Evolutionary conservation across 768 basidiomycete genomes (phyloP).

Genomic region (Lactarius akahatsu): DNA sequence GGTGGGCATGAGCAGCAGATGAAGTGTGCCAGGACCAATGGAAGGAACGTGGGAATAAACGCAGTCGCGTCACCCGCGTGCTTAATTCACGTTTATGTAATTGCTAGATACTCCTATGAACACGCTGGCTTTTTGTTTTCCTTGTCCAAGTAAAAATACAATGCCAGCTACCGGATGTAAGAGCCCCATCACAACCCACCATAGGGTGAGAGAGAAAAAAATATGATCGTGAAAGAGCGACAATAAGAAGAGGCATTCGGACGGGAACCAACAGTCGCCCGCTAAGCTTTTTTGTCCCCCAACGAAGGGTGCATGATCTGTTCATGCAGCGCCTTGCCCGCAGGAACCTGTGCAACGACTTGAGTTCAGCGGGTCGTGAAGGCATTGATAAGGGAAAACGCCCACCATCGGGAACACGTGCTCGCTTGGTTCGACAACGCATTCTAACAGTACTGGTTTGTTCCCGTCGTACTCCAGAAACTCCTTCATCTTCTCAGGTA

Average conservation of each 20-base stretch:
- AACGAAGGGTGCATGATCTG: conserved; percentile 71
- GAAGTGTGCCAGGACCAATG: neutral
- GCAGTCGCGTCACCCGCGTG: conserved; percentile 6
- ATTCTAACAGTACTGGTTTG: conserved; percentile 90
- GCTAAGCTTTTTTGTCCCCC: conserved; percentile 15
- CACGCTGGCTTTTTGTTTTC: conserved; percentile 5
- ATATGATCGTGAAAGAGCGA: conserved; percentile 2
- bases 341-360: conserved; percentile 61
- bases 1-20: conserved; percentile 33
- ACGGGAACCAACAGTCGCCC: neutral
- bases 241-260: neutral
- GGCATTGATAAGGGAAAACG: conserved; percentile 27
- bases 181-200: conserved; percentile 5
- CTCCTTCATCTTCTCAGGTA: conserved; percentile 97
- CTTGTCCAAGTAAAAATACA: conserved; percentile 15
- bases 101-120: neutral
- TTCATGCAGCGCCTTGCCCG: conserved; percentile 93
- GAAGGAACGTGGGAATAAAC: conserved; percentile 29
- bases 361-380: conserved; percentile 29
- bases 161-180: conserved; percentile 13
- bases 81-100: neutral
- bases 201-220: conserved; percentile 1
- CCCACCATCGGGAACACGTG: conserved; percentile 89
- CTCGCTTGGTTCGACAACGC: conserved; percentile 77
- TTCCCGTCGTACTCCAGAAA: conserved; percentile 91